A percentile compares a stretch with the other conserved stretches of the same genome.
Evolutionary conservation across 116 monocot species (phyloP).

Genomic region (Thalassia testudinum): DNA sequence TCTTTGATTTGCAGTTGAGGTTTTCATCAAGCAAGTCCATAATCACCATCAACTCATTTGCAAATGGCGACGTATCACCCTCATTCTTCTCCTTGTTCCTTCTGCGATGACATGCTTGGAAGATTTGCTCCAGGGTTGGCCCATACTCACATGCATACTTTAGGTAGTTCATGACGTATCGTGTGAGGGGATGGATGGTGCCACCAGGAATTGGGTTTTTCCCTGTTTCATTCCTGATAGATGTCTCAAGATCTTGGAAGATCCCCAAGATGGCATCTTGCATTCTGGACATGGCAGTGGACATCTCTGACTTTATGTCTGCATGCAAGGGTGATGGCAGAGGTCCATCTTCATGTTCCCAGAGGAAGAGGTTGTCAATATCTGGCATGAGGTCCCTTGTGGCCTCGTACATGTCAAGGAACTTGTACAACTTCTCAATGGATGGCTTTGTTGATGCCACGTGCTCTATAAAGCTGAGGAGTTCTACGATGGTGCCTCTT

Average conservation of each 20-base stretch:
- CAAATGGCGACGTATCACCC: slow-evolving; percentile 14
- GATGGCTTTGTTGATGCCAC: slow-evolving; percentile 39
- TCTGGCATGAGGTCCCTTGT: slow-evolving; percentile 21
- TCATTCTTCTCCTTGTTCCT: not conserved
- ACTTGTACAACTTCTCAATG: slow-evolving; percentile 75
- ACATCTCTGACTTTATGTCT: slow-evolving; percentile 36
- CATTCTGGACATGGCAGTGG: slow-evolving; percentile 16
- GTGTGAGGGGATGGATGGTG: slow-evolving; percentile 62
- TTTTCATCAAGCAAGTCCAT: slow-evolving; percentile 46
- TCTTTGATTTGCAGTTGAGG: slow-evolving; percentile 37
- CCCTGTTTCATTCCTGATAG: slow-evolving; percentile 32
- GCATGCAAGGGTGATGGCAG: slow-evolving; percentile 4
- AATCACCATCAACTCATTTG: slow-evolving; percentile 20
- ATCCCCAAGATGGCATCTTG: slow-evolving; percentile 42
- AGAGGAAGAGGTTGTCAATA: slow-evolving; percentile 9
- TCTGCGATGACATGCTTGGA: not conserved
- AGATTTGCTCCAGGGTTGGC: slow-evolving; percentile 28
- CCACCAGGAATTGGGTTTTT: slow-evolving; percentile 53
- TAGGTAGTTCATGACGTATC: slow-evolving; percentile 71
- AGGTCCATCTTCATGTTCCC: not conserved
- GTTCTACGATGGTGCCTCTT: slow-evolving; percentile 20
- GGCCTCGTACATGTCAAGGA: slow-evolving; percentile 75
- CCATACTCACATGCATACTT: slow-evolving; percentile 58
- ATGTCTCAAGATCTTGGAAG: slow-evolving; percentile 57
- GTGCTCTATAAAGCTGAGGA: slow-evolving; percentile 49